Base-by-base conservation (phyloP, 1,284 basidiomycete species). In the Tremellales sp. region DNA sequence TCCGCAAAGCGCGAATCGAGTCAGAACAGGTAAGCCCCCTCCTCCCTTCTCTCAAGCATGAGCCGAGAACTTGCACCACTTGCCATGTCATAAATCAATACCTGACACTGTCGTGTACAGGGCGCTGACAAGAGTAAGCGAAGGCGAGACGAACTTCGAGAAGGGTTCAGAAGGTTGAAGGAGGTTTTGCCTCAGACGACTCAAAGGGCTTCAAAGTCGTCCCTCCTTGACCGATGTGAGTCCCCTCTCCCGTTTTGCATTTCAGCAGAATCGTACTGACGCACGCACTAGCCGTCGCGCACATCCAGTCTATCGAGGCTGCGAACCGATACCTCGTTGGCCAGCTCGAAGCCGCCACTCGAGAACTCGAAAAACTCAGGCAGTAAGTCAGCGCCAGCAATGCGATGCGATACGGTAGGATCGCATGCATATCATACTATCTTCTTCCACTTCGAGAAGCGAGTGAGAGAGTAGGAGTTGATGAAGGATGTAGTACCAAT, bases 141-240 rank as follows among this genome's bases (percentile, higher is more conserved):
- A 60, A 81, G 87, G 62, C 83, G 88, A 43, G 86, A 91, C 63
- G 87, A 90, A 75, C 84, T 91, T 62, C 79, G 87, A 49, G 86
- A 89, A 53, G 88, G 88, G 51, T 92, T 91, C 75, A 81, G 84
- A 64, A 80, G 84, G 50, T 83, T 92, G 73, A 88, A 87, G 79
- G 85, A 87, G 59, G 84, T 83, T 46, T 82, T 92, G 54, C 89
- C 89, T 22, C 77, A 83, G 48, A 86, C 85, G 43, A 88, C 87
- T 77, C 87, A 90, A 79, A 87, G 89, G 78, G 83, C 84, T 15
- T 87, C 85, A 80, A 91, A 92, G 77, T 84, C 88, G 46, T 85
- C 82, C 53, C 77, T 91, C 51, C 81, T 92, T 62, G 88, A 91
- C 66, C 83, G 88, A 63, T 87, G 87, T 89, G 63, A 54, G 80